Conservation (phyloP, 345 rosid species). For the Gossypium turneri region DNA sequence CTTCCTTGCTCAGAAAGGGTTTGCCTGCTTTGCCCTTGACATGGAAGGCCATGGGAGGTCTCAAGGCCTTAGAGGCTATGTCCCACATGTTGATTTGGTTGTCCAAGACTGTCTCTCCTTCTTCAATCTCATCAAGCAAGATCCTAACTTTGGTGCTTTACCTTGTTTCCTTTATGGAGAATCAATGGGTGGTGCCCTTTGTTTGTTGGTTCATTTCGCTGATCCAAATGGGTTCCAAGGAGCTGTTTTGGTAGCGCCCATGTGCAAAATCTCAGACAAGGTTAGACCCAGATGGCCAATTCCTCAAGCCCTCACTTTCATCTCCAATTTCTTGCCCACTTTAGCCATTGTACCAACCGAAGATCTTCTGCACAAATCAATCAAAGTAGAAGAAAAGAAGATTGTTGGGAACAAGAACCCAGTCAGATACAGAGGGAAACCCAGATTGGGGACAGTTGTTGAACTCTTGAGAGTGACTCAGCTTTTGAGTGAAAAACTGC, state of each 20-base stretch:
- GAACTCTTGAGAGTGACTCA: constrained; percentile 74
- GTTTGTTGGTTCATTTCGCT: constrained; percentile 53
- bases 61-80: constrained; percentile 57
- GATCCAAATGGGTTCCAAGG: constrained; percentile 56
- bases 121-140: constrained; percentile 46
- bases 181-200: constrained; percentile 83
- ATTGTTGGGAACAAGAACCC: constrained; percentile 56
- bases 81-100: constrained; percentile 64
- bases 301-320: constrained; percentile 42
- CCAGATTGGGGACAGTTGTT: constrained; percentile 72
- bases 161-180: constrained; percentile 73
- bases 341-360: constrained; percentile 69
- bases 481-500: constrained; percentile 23
- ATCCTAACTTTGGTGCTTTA: constrained; percentile 32
- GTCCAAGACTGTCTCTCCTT: constrained; percentile 53
- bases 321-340: constrained; percentile 71
- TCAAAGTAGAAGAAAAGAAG: constrained; percentile 63
- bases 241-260: constrained; percentile 72
- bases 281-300: constrained; percentile 78
- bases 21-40: constrained; percentile 79
- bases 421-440: constrained; percentile 61
- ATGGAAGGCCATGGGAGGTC: constrained; percentile 82
- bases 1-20: constrained; percentile 71
- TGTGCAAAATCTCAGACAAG: constrained; percentile 79
- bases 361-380: constrained; percentile 52